Conservation (phyloP, 805 yeast genomes). For the Ogataea nitratoaversa region DNA sequence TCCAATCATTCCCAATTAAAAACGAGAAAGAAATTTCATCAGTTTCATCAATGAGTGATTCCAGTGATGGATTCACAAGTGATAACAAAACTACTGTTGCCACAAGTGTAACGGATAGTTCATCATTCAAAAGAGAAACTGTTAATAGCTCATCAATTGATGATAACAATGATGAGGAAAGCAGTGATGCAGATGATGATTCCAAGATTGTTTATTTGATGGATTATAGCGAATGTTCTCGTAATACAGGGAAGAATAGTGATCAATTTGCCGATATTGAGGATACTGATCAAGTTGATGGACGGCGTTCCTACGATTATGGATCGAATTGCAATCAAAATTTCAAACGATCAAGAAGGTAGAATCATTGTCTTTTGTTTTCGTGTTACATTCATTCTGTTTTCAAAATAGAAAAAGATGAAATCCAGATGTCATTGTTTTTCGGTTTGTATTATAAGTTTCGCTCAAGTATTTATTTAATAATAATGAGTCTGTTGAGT, state of each 20-base stretch:
- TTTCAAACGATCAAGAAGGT: slow-evolving; percentile 1
- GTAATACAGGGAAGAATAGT: neutral
- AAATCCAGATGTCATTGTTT: too few species aligned
- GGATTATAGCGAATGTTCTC: slow-evolving; percentile 1
- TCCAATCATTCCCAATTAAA: too few species aligned
- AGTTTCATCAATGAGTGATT: neutral
- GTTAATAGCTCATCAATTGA: slow-evolving; percentile 1
- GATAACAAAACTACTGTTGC: neutral
- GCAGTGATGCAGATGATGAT: slow-evolving; percentile 2
- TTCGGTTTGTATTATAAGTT: too few species aligned
- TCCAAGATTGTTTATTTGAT: slow-evolving; percentile 2
- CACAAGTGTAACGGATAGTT: neutral
- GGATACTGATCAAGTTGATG: neutral
- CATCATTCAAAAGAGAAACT: neutral
- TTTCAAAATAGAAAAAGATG: too few species aligned
- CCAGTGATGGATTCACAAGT: neutral
- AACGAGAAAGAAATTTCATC: neutral
- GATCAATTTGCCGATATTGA: too few species aligned
- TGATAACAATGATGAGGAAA: neutral
- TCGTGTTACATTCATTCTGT: neutral
- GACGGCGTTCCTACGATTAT: too few species aligned
- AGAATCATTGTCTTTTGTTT: neutral
- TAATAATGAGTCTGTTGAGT: too few species aligned
- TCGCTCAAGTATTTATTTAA: too few species aligned
- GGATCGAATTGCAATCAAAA: too few species aligned